Percentiles rank a stretch among this genome's conserved stretches.
phyloP scores from a whole-genome alignment of 257 asterid species.

The Solanum bukasovii region DNA sequence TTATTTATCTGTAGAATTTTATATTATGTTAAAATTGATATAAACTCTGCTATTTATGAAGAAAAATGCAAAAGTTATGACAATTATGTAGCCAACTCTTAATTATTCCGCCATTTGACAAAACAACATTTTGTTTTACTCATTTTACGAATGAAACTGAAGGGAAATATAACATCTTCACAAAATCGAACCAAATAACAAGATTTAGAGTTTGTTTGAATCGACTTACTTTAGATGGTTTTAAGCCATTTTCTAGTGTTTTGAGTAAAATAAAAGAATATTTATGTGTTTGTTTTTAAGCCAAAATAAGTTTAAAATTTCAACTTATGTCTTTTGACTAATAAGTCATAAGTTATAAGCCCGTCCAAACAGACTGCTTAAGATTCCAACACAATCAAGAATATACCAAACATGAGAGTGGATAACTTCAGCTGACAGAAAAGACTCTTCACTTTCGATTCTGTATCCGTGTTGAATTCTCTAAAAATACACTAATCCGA shows the following conservation, averaged over 20 bases:
- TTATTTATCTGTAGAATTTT: no score
- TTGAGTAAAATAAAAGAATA: no score
- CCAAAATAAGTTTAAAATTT: no score
- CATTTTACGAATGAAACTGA: background rate
- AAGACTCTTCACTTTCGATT: background rate
- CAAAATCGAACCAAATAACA: background rate
- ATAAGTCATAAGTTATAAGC: background rate
- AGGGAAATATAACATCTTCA: background rate
- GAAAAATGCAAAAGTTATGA: no score
- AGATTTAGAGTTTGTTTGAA: background rate
- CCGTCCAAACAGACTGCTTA: background rate
- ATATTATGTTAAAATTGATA: no score
- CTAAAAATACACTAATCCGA: background rate
- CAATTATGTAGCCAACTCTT: no score
- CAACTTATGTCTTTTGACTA: no score
- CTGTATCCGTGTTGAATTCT: no score
- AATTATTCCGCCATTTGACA: background rate
- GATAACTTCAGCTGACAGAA: background rate
- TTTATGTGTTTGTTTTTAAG: no score
- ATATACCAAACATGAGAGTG: background rate
- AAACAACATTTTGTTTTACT: background rate
- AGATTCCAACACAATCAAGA: background rate
- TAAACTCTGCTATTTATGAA: no score
- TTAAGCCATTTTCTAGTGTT: no score
- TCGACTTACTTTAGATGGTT: no score